A percentile compares a stretch with the other conserved stretches of the same genome.
phyloP scores from a whole-genome alignment of 2,329 filamentous ascomycete species.

The Dothistroma pini region DNA sequence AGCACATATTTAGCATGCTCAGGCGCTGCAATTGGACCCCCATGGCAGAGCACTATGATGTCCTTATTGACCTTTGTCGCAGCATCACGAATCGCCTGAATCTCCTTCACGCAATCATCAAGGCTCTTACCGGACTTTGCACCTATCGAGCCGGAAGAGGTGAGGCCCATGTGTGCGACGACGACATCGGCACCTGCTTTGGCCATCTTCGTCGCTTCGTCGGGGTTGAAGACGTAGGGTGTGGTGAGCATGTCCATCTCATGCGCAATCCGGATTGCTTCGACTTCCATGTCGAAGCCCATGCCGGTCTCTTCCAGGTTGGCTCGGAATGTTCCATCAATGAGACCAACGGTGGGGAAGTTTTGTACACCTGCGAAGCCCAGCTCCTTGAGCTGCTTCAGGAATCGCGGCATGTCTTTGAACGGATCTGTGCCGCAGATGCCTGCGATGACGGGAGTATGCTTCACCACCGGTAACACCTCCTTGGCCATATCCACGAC shows the following conservation, averaged over 20 bases:
- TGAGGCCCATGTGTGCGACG: constrained; percentile 67
- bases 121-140: constrained; percentile 58
- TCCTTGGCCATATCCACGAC: constrained; percentile 68
- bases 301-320: constrained; percentile 71
- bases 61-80: constrained; percentile 54
- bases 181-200: constrained; percentile 63
- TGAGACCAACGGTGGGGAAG: constrained; percentile 68
- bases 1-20: constrained; percentile 63
- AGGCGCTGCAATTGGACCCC: constrained; percentile 63
- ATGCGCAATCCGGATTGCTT: constrained; percentile 60
- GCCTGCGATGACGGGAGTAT: constrained; percentile 65
- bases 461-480: constrained; percentile 61
- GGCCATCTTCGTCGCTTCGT: constrained; percentile 61
- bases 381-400: constrained; percentile 56
- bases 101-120: constrained; percentile 59
- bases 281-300: constrained; percentile 64
- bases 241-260: constrained; percentile 62
- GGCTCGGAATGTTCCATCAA: constrained; percentile 63
- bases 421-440: constrained; percentile 70
- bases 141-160: constrained; percentile 62
- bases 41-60: constrained; percentile 66
- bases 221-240: constrained; percentile 64
- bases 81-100: constrained; percentile 63
- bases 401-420: constrained; percentile 57
- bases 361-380: constrained; percentile 65